A percentile compares a stretch with the other conserved stretches of the same genome.
These are phyloP conservation scores for Lolium perenne DNA, from an alignment of 176 grass and related monocot species.

Conservation along the genomic window DNA sequence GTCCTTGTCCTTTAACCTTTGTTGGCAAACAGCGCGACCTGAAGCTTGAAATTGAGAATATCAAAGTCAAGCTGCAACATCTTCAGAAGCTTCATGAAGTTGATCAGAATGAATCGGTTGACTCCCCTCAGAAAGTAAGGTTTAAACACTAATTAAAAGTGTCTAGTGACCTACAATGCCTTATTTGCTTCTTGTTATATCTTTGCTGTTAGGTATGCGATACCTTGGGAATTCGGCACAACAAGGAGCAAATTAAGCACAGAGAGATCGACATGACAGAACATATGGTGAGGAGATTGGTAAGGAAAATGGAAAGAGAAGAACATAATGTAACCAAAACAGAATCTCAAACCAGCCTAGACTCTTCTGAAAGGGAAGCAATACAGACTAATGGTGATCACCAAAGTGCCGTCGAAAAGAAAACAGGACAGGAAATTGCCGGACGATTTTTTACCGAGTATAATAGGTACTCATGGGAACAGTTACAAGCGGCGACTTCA, in stretches of 20 bases:
- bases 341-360: constrained; percentile 34
- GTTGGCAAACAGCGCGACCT: constrained; percentile 54
- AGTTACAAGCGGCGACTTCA: constrained; percentile 73
- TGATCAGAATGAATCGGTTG: constrained; percentile 44
- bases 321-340: constrained; percentile 31
- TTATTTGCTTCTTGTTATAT: constrained; percentile 34
- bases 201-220: constrained; percentile 35
- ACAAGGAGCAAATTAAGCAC: constrained; percentile 55
- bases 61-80: constrained; percentile 57
- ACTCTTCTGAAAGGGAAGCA: constrained; percentile 30
- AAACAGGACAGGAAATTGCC: constrained; percentile 8
- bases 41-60: constrained; percentile 60
- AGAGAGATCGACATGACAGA: constrained; percentile 53
- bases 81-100: constrained; percentile 51
- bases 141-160: background rate
- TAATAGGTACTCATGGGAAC: constrained; percentile 79
- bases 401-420: constrained; percentile 41
- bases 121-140: constrained; percentile 54
- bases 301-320: constrained; percentile 43
- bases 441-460: constrained; percentile 33
- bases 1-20: background rate
- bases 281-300: constrained; percentile 40
- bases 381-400: background rate
- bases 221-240: constrained; percentile 19
- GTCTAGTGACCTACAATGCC: background rate